Percentiles rank a stretch among this genome's conserved stretches.
These are phyloP conservation scores for Trebouxia sp. DNA, from an alignment of 139 green algal species.

Conservation along the genomic window DNA sequence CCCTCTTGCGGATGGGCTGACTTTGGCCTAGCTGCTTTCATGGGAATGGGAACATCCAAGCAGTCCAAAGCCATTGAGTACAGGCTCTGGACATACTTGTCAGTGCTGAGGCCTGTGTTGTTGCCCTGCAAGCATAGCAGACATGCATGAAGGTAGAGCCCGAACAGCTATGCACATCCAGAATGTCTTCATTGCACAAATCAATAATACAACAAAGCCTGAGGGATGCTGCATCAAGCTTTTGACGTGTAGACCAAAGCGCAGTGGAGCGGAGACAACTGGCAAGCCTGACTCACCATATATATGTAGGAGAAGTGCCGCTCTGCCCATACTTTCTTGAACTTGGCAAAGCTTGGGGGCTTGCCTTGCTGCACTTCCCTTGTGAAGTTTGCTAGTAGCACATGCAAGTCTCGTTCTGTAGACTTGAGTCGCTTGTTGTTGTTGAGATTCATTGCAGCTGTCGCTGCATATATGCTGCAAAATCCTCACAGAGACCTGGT, in stretches of 20 bases:
- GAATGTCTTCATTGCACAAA: too few relatives aligned
- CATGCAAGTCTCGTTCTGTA: background rate
- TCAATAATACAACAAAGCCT: too few relatives aligned
- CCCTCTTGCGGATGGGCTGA: too few relatives aligned
- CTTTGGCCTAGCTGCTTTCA: too few relatives aligned
- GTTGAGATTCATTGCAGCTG: background rate
- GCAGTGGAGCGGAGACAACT: background rate
- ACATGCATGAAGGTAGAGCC: too few relatives aligned
- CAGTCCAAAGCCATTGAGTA: conserved; percentile 8
- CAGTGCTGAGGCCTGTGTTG: background rate
- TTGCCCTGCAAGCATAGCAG: conserved; percentile 19
- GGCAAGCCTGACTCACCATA: too few relatives aligned
- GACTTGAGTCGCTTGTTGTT: background rate
- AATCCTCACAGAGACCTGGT: background rate
- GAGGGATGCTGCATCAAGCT: too few relatives aligned
- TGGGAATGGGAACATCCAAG: background rate
- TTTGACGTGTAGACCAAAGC: background rate
- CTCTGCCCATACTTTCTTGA: conserved; percentile 8
- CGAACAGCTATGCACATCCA: too few relatives aligned
- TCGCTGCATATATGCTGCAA: background rate
- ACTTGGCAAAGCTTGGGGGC: background rate
- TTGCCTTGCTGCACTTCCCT: background rate
- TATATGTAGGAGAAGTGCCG: conserved; percentile 23
- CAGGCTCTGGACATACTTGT: conserved; percentile 21
- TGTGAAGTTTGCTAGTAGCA: background rate